phyloP scores from a whole-genome alignment of 805 yeast genomes.

The Saccharomyces jurei region DNA sequence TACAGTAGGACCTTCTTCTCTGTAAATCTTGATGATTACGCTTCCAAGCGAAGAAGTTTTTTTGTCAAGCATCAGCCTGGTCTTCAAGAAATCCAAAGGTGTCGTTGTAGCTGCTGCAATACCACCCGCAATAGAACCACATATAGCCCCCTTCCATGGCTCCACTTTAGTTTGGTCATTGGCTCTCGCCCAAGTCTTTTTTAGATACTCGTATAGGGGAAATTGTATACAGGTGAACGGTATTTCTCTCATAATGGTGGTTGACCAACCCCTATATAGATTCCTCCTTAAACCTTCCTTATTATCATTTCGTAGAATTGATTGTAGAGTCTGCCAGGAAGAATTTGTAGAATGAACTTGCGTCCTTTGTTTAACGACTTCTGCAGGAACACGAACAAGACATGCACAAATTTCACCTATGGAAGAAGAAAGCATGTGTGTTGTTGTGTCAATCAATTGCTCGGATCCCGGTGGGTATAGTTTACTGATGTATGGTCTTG shows the following conservation, averaged over 20 bases:
- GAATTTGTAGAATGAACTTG: conserved; percentile 54
- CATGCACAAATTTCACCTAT: conserved; percentile 92
- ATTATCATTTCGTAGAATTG: conserved; percentile 50
- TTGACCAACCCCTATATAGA: conserved; percentile 85
- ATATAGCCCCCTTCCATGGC: conserved; percentile 71
- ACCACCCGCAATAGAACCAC: conserved; percentile 80
- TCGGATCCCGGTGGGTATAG: conserved; percentile 11
- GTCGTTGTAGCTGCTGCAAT: conserved; percentile 76
- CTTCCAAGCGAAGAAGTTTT: conserved; percentile 37
- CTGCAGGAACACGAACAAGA: conserved; percentile 91
- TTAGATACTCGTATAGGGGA: conserved; percentile 83
- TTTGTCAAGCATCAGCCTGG: conserved; percentile 72
- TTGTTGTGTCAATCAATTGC: conserved; percentile 34
- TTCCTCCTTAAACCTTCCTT: conserved; percentile 78
- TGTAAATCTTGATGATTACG: conserved; percentile 45
- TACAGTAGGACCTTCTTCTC: conserved; percentile 65
- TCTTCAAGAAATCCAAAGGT: conserved; percentile 71
- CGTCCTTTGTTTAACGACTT: conserved; percentile 89
- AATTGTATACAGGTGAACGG: conserved; percentile 95
- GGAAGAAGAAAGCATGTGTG: conserved; percentile 85
- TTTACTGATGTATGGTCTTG: conserved; percentile 33
- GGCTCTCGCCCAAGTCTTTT: conserved; percentile 46
- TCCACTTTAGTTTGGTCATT: conserved; percentile 15
- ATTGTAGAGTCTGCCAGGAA: conserved; percentile 60
- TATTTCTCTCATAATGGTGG: conserved; percentile 89